Evolutionary conservation across 2,329 filamentous ascomycete species (phyloP).

Genomic region (Fusarium veterinarium): DNA sequence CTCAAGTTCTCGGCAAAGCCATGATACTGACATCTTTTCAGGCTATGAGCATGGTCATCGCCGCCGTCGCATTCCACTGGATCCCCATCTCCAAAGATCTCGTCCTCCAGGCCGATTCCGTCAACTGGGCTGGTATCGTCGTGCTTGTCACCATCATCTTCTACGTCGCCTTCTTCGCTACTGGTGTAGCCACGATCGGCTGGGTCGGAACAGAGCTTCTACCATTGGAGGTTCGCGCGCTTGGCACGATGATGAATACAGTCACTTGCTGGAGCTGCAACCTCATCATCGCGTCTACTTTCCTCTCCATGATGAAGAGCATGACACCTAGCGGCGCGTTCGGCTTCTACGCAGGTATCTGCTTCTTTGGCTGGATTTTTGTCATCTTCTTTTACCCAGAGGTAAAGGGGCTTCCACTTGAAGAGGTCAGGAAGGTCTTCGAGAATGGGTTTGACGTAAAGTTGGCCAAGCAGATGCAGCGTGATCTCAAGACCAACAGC

Average conservation of each 20-base stretch:
- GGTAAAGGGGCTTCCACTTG: constrained; percentile 65
- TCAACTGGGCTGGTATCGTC: constrained; percentile 54
- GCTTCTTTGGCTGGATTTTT: constrained; percentile 55
- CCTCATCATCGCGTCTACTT: constrained; percentile 62
- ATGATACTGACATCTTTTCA: constrained; percentile 36
- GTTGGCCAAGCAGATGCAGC: constrained; percentile 52
- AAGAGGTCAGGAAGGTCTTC: constrained; percentile 64
- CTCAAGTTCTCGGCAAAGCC: background rate
- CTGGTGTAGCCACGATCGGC: constrained; percentile 58
- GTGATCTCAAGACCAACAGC: constrained; percentile 28
- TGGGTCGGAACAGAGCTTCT: constrained; percentile 61
- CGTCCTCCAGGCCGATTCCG: constrained; percentile 47
- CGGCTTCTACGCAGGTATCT: constrained; percentile 63
- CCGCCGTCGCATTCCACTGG: constrained; percentile 57
- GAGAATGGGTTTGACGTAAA: constrained; percentile 59
- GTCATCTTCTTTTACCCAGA: constrained; percentile 64
- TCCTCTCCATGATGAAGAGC: constrained; percentile 59
- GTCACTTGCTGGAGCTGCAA: constrained; percentile 60
- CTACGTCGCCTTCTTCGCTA: constrained; percentile 52
- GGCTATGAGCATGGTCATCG: constrained; percentile 54
- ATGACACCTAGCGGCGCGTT: constrained; percentile 62
- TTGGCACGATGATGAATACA: constrained; percentile 61
- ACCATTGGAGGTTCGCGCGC: constrained; percentile 59
- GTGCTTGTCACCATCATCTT: constrained; percentile 51
- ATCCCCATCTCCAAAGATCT: constrained; percentile 56